Evolutionary conservation across 225 moss, liverwort and hornwort genomes (phyloP).

Genomic region (Antitrichia curtipendula): DNA sequence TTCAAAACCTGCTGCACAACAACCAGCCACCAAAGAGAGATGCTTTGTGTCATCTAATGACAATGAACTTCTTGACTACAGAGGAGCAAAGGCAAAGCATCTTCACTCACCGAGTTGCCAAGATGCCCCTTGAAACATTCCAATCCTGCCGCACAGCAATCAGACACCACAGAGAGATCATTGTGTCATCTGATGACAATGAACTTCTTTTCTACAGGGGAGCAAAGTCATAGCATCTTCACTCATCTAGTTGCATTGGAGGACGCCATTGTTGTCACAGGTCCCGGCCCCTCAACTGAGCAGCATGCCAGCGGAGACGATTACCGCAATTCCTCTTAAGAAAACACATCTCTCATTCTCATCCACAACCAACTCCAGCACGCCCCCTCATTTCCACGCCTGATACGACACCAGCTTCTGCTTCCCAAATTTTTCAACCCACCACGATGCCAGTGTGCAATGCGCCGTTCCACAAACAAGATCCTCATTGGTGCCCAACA

Average conservation of each 20-base stretch:
- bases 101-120: neutral
- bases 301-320: constrained; percentile 11
- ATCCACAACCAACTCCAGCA: constrained; percentile 17
- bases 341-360: neutral
- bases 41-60: neutral
- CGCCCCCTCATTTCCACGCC: constrained; percentile 30
- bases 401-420: constrained; percentile 23
- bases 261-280: neutral
- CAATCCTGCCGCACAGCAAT: neutral
- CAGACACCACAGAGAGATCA: neutral
- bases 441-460: constrained; percentile 27
- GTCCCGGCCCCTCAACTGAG: neutral
- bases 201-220: neutral
- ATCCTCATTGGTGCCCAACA: constrained; percentile 20
- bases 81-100: neutral
- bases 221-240: neutral
- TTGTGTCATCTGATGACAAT: neutral
- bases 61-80: neutral
- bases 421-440: constrained; percentile 33
- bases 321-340: constrained; percentile 10
- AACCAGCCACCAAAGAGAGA: neutral
- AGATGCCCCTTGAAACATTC: neutral
- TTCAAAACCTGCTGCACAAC: neutral
- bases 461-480: constrained; percentile 38
- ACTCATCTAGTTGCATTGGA: neutral